These are phyloP conservation scores for Colletotrichum somersetense DNA, from an alignment of 2,329 filamentous ascomycete species.

Conservation along the genomic window DNA sequence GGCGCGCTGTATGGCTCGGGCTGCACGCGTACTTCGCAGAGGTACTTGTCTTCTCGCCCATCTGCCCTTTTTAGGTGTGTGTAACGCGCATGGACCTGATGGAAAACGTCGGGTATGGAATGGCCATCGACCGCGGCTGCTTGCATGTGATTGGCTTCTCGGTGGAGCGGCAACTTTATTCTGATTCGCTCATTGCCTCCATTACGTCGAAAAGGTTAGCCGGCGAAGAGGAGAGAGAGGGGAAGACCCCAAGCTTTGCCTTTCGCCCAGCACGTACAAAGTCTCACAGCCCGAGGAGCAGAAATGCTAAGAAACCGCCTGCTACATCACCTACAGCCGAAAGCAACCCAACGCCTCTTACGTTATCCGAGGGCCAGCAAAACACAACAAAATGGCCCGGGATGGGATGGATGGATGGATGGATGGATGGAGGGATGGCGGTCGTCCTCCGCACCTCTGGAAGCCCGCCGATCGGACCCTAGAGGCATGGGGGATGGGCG, in stretches of 20 bases:
- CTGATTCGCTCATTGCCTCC: not conserved
- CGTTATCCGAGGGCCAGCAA: conserved; percentile 21
- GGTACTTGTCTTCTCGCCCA: conserved; percentile 23
- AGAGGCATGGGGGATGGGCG: conserved; percentile 1
- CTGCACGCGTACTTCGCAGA: not conserved
- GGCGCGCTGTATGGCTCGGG: conserved; percentile 28
- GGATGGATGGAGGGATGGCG: not conserved
- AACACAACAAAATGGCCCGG: not conserved
- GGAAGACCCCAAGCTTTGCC: not conserved
- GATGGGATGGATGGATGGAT: not conserved
- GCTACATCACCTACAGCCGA: conserved; percentile 4
- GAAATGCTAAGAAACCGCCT: not conserved
- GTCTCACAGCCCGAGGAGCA: conserved; percentile 2
- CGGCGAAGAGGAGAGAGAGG: not conserved
- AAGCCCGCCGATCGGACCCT: conserved; percentile 39
- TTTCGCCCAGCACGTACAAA: conserved; percentile 1
- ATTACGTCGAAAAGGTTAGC: conserved; percentile 9
- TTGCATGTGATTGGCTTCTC: conserved; percentile 40
- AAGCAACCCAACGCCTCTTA: conserved; percentile 26
- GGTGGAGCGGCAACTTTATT: conserved; percentile 17
- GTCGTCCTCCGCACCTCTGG: conserved; percentile 9
- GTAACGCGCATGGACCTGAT: conserved; percentile 27
- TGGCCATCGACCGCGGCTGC: conserved; percentile 16
- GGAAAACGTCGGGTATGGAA: conserved; percentile 24
- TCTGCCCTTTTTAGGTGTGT: conserved; percentile 28